Evolutionary conservation across 352 stramenopile species (phyloP), one percentile per base, ranked within the genome.

Genomic region (Phytophthora idaei): DNA sequence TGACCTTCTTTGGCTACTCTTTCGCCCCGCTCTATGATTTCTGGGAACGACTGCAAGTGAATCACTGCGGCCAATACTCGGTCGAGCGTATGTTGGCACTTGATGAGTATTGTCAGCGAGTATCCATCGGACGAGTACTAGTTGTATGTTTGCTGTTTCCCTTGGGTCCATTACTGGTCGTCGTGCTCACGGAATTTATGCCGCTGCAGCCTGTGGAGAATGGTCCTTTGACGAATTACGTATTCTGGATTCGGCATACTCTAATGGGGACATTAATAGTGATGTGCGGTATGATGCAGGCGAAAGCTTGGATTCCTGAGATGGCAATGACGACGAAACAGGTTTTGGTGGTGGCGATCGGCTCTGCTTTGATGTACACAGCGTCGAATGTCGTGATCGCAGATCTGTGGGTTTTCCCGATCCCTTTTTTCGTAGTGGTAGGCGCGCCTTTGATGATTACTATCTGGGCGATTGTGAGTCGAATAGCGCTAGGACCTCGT

Each of bases 361-460:
- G 8, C 1, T 62, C 31, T 9, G 44, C 65, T 0, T 25, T n/a
- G 0, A 7, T 74, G 5, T 71, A 71, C 49, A 62, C 64, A 1
- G 55, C 65, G 3, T 17, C 46, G 11, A 68, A 57, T 37, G 44
- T 86, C 1, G 17, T 75, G 0, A 17, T 80, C 34, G 62, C 61
- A 5, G 55, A 52, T 8, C 32, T 56, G 1, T 83, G 78, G 76
- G 57, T 66, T 0, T 87, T 78, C 31, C 76, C 72, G 0, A 69
- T 83, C 7, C 76, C 78, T 8, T 85, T 85, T 50, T 59, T 74
- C 2, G 50, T 76, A 0, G 64, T 74, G 2, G 27, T 74, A 5
- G 63, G 65, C 4, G 53, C 71, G 1, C 70, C 67, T 7, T 39
- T 77, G 3, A 57, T 81, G 45, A 49, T 76, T 29, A 46, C 41